Base-by-base conservation (phyloP, 2,329 filamentous ascomycete species). In the Pyrenochaeta sp. region DNA sequence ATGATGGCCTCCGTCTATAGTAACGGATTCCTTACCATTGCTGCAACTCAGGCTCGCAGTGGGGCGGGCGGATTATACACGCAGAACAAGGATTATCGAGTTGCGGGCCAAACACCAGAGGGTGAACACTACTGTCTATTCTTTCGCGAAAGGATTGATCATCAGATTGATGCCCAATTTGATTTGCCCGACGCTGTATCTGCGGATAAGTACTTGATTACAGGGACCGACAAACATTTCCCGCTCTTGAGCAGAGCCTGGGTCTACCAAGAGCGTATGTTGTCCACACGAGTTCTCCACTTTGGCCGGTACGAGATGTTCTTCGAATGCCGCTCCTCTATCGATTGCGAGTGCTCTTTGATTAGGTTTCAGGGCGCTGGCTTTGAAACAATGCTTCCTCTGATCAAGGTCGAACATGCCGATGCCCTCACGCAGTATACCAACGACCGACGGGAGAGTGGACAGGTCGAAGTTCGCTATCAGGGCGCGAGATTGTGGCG, bases 181-280 rank as follows among this genome's bases (percentile, higher is more conserved):
- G 45, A 42, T n/a, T n/a, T n/a, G n/a, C n/a, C n/a, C n/a, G n/a
- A n/a, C n/a, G n/a, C n/a, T n/a, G n/a, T n/a, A n/a, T n/a, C n/a
- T n/a, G n/a, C n/a, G n/a, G n/a, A n/a, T n/a, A n/a, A n/a, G n/a
- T n/a, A n/a, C n/a, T n/a, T n/a, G n/a, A n/a, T n/a, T n/a, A n/a
- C n/a, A n/a, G n/a, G n/a, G 10, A 37, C 9, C 21, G 32, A 11
- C 10, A 17, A 41, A 20, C 47, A 31, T 20, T 41, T 20, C 18
- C 51, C 45, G 1, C 49, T 59, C 7, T 30, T 49, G 6, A 39
- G 11, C 18, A 35, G 57, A 23, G 59, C 44, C 7, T 62, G 56
- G 56, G 59, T 60, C 2, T 54, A 44, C 20, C 59, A 62, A 45
- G 59, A 62, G 42, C 53, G 51, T 4, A 17, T 58, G 12, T 46